Evolutionary conservation across 2,329 filamentous ascomycete genomes (phyloP).

Genomic region (Apiospora arundinis): DNA sequence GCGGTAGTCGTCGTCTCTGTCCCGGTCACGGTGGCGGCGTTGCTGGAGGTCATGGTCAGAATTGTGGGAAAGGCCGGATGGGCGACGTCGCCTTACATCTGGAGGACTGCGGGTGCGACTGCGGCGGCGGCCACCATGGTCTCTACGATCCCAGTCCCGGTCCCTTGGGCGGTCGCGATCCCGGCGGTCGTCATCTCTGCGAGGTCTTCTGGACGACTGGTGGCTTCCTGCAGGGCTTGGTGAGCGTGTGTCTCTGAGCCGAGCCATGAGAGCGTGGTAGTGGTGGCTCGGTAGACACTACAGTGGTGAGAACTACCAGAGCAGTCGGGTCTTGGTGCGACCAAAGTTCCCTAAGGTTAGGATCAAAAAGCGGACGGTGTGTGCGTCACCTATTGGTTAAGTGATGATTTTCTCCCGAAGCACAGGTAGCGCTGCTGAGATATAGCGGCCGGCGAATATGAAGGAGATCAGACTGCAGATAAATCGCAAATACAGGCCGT

Average conservation of each 20-base stretch:
- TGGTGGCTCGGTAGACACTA: constrained; percentile 44
- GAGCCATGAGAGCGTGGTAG: constrained; percentile 57
- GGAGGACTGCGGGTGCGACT: constrained; percentile 66
- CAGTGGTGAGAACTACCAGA: constrained; percentile 33
- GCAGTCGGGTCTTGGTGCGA: constrained; percentile 12
- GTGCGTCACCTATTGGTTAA: constrained; percentile 14
- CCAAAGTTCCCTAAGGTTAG: constrained; percentile 10
- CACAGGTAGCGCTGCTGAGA: not conserved
- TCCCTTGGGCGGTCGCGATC: constrained; percentile 53
- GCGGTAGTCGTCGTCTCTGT: constrained; percentile 63
- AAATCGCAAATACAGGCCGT: not conserved
- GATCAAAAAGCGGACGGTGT: constrained; percentile 14
- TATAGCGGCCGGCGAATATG: not conserved
- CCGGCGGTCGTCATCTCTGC: constrained; percentile 66
- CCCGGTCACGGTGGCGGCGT: constrained; percentile 63
- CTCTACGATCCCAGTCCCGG: constrained; percentile 54
- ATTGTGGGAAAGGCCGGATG: constrained; percentile 32
- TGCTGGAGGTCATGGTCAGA: constrained; percentile 52
- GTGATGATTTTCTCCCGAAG: not conserved
- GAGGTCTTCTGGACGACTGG: constrained; percentile 69
- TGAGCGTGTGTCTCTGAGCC: constrained; percentile 78
- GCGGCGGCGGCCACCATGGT: constrained; percentile 59
- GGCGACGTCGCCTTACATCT: constrained; percentile 58
- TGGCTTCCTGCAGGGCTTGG: constrained; percentile 92
- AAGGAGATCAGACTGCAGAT: not conserved